Base-by-base conservation (phyloP, 768 basidiomycete genomes). In the Filobasidium wieringae region DNA sequence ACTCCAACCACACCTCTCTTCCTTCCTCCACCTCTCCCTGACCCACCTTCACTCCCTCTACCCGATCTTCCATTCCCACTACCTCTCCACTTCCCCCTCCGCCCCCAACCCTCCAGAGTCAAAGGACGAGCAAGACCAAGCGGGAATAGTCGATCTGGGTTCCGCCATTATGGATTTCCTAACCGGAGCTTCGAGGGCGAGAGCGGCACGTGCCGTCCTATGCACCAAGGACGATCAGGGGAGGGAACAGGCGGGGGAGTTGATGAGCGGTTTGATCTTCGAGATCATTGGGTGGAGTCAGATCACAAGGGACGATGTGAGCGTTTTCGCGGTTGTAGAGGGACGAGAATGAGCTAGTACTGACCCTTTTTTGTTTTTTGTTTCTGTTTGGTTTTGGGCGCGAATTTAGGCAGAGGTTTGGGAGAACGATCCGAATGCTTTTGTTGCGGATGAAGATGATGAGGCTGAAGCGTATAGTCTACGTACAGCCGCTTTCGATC, bases 371-470 rank as follows among this genome's bases (percentile, higher is more conserved):
- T 19, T 14, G 15, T 33, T 17, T 58, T 1, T 4, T 7, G 15
- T 40, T 19, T 36, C 22, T n/a, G 8, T 57, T 30, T 54, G 53
- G 31, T 57, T 60, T n/a, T 27, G 33, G 40, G 39, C 12, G 50
- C 54, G 37, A 50, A 36, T 29, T n/a, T 61, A 96, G 90, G 90
- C 91, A 68, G 88, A 91, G 30, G 85, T 82, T 15, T 97, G 93
- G 93, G 81, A 82, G 2, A 81, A 79, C 53, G 86, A 95, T 65
- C 83, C 88, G 3, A 96, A 97, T 64, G 82, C 85, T 2, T 97
- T 97, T 67, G 84, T 97, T 30, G 85, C 86, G 26, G 89, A 97
- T 68, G 92, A 96, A 67, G 89, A 95, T 54, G 93, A 96, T 60
- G 90, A 93, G 61, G 84, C 84, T 0, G 82, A 86, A 53, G 69